phyloP scores from a whole-genome alignment of 2,329 filamentous ascomycete species.

The Phyllosticta paracitricarpa region DNA sequence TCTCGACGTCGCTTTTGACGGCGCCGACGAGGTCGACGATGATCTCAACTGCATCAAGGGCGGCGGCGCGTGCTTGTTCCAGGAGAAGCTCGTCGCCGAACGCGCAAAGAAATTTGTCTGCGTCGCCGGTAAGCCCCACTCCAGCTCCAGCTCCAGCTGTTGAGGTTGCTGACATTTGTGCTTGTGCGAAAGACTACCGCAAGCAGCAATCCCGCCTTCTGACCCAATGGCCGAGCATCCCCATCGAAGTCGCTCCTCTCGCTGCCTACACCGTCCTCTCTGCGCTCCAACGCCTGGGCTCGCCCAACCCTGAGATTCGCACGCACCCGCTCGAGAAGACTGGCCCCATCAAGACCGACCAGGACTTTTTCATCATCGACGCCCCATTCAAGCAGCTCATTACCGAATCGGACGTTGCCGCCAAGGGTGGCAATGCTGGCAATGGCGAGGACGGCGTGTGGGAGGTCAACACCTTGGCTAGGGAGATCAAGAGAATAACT shows the following conservation, averaged over 20 bases:
- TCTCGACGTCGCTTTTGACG: conserved; percentile 89
- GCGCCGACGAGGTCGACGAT: conserved; percentile 91
- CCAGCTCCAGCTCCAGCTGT: background rate
- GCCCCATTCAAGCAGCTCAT: conserved; percentile 71
- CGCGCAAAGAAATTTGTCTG: conserved; percentile 78
- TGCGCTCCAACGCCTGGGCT: conserved; percentile 64
- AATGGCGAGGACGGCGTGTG: conserved; percentile 58
- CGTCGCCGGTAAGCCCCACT: conserved; percentile 55
- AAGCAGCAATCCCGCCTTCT: conserved; percentile 73
- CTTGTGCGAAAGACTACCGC: conserved; percentile 58
- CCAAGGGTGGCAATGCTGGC: conserved; percentile 28
- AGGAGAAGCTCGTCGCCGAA: conserved; percentile 90
- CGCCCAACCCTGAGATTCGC: conserved; percentile 59
- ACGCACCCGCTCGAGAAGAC: conserved; percentile 67
- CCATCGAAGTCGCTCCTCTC: conserved; percentile 86
- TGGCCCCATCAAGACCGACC: conserved; percentile 75
- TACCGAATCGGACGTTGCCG: conserved; percentile 46
- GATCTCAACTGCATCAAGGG: conserved; percentile 97
- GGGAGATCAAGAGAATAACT: conserved; percentile 66
- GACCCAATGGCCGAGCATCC: conserved; percentile 70
- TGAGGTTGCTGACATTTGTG: background rate
- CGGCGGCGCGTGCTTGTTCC: conserved; percentile 92
- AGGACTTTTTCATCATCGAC: conserved; percentile 83
- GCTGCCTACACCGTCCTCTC: conserved; percentile 67
- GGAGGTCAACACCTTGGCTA: conserved; percentile 68